A percentile compares a stretch with the other conserved stretches of the same genome.
phyloP scores from a whole-genome alignment of 805 yeast species.

The Ogataea trehalophila region DNA sequence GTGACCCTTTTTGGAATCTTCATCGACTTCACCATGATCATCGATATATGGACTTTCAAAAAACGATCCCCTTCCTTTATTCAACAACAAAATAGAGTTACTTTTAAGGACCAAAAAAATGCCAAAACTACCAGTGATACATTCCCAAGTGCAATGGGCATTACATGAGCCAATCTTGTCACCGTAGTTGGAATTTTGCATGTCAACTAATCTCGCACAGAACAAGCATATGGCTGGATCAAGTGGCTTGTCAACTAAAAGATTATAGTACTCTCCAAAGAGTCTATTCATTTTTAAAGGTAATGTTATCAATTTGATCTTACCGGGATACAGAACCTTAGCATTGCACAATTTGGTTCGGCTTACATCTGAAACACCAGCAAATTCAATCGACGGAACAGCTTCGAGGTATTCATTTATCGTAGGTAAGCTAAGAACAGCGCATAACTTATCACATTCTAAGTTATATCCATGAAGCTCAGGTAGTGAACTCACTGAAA shows the following conservation, averaged over 20 bases:
- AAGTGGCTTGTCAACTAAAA: conserved; percentile 36
- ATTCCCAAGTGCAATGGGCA: conserved; percentile 58
- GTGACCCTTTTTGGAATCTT: conserved; percentile 64
- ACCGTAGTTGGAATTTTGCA: conserved; percentile 59
- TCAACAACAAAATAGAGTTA: conserved; percentile 56
- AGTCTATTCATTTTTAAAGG: conserved; percentile 67
- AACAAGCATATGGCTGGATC: conserved; percentile 87
- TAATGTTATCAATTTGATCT: conserved; percentile 52
- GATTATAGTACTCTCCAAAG: conserved; percentile 55
- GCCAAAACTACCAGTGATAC: conserved; percentile 60
- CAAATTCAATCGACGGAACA: conserved; percentile 12
- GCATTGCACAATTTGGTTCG: conserved; percentile 9
- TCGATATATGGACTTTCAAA: conserved; percentile 80
- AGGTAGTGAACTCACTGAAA: conserved; percentile 25
- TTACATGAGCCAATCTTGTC: conserved; percentile 72
- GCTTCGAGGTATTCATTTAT: conserved; percentile 25
- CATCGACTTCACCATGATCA: conserved; percentile 80
- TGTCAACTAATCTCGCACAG: conserved; percentile 65
- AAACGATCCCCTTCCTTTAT: conserved; percentile 79
- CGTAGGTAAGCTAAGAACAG: conserved; percentile 43
- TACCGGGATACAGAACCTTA: conserved; percentile 58
- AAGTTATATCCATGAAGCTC: conserved; percentile 19
- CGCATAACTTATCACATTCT: conserved; percentile 54
- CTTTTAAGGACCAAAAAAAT: conserved; percentile 69
- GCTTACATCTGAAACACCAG: conserved; percentile 2